Conservation (phyloP, 2,329 filamentous ascomycete species). For the Didymella exigua region DNA sequence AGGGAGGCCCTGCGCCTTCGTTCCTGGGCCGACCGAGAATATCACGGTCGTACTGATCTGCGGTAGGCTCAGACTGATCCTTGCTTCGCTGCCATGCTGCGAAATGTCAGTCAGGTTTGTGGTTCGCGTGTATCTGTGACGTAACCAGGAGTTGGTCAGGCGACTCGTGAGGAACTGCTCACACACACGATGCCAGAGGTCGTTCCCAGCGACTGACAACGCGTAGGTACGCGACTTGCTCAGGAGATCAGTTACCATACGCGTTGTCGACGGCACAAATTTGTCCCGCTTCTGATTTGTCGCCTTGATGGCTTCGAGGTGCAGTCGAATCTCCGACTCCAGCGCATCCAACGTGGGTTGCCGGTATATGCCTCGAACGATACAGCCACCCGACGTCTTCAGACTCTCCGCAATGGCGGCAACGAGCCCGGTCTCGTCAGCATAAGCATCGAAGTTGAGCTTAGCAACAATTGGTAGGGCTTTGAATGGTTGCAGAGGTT, state of each 20-base stretch:
- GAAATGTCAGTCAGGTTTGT: background rate
- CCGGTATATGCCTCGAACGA: background rate
- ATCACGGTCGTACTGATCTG: constrained; percentile 35
- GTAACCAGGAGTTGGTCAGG: constrained; percentile 21
- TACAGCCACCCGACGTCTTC: background rate
- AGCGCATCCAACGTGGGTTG: background rate
- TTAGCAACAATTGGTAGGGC: background rate
- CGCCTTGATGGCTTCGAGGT: background rate
- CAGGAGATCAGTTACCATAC: background rate
- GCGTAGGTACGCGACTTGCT: constrained; percentile 6
- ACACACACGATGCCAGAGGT: constrained; percentile 18
- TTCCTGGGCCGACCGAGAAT: constrained; percentile 34
- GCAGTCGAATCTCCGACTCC: background rate
- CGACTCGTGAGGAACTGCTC: constrained; percentile 18
- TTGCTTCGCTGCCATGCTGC: constrained; percentile 16
- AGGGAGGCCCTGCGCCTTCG: constrained; percentile 34
- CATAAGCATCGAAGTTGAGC: background rate
- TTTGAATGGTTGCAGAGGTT: background rate
- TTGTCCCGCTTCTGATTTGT: background rate
- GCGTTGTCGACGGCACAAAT: background rate
- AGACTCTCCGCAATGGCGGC: background rate
- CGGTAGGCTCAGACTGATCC: constrained; percentile 17
- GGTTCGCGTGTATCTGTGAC: background rate
- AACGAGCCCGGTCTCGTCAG: background rate
- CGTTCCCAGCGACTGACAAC: constrained; percentile 17